These are phyloP conservation scores for Cutaneotrichosporon curvatum DNA, from an alignment of 1,284 basidiomycete species.

Conservation along the genomic window DNA sequence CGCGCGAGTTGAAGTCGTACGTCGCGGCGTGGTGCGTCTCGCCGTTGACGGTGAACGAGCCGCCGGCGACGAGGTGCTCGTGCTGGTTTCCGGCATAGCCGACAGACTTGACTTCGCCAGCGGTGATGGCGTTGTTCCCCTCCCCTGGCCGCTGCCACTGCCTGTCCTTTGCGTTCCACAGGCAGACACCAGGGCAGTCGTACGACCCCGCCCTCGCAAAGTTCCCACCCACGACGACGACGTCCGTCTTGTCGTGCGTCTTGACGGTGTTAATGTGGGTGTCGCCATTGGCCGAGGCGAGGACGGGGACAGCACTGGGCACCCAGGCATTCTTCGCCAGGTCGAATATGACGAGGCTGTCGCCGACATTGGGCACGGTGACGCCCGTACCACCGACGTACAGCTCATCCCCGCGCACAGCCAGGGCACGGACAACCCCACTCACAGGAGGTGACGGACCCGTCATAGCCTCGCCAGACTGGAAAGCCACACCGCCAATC, in stretches of 20 bases:
- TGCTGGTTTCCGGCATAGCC: conserved; percentile 50
- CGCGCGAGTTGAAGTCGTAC: conserved; percentile 60
- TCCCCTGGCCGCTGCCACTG: conserved; percentile 77
- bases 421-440: conserved; percentile 65
- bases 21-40: conserved; percentile 61
- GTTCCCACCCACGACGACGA: conserved; percentile 74
- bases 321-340: conserved; percentile 59
- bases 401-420: conserved; percentile 58
- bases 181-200: conserved; percentile 71
- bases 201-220: conserved; percentile 73
- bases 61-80: conserved; percentile 61
- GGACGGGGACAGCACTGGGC: conserved; percentile 34
- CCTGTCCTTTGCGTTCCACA: conserved; percentile 59
- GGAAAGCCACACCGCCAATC: conserved; percentile 62
- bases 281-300: conserved; percentile 49
- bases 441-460: conserved; percentile 53
- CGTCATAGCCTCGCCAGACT: conserved; percentile 55
- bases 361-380: conserved; percentile 44
- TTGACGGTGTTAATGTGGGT: conserved; percentile 65
- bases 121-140: conserved; percentile 53
- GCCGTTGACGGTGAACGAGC: conserved; percentile 61
- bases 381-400: conserved; percentile 66
- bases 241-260: conserved; percentile 58
- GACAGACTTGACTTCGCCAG: conserved; percentile 69
- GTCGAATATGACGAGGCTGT: conserved; percentile 67